Conservation (phyloP, 176 grass and related monocot species). For the Lolium perenne region DNA sequence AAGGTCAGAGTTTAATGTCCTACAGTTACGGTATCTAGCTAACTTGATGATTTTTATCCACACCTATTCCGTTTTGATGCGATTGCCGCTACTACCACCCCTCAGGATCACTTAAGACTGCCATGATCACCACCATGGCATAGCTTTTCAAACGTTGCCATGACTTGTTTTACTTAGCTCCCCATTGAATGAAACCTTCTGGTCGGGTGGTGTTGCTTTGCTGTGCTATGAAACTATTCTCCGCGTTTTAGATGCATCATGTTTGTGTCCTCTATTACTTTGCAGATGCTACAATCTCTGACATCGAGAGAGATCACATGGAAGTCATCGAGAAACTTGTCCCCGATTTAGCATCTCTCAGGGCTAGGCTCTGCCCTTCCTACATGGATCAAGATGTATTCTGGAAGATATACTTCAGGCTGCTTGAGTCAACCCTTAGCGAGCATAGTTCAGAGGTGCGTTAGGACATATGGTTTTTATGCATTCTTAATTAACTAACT, state of each 20-base stretch:
- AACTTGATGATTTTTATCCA: too few species aligned
- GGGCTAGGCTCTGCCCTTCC: constrained; percentile 70
- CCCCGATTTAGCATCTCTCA: constrained; percentile 70
- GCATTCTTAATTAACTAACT: neutral
- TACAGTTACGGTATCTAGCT: neutral
- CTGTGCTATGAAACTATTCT: neutral
- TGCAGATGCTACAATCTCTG: constrained; percentile 78
- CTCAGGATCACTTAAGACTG: neutral
- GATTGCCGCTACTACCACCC: neutral
- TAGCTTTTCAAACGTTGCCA: neutral
- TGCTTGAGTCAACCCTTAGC: constrained; percentile 74
- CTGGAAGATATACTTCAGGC: constrained; percentile 90
- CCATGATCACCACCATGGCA: neutral
- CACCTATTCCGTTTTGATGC: neutral
- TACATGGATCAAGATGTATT: constrained; percentile 72
- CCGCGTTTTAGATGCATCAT: constrained; percentile 1
- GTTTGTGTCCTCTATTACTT: constrained; percentile 29
- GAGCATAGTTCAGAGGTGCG: constrained; percentile 77
- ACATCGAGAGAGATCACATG: constrained; percentile 69
- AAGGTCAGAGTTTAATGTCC: neutral
- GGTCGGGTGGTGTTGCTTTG: constrained; percentile 6
- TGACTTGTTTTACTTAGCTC: constrained; percentile 4
- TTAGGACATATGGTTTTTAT: constrained; percentile 1
- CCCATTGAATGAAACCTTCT: neutral
- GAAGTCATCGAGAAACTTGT: constrained; percentile 65